Percentiles rank a stretch among this genome's conserved stretches.
These are phyloP conservation scores for Phytopythium ostracodes DNA, from an alignment of 352 stramenopile species.

Conservation along the genomic window DNA sequence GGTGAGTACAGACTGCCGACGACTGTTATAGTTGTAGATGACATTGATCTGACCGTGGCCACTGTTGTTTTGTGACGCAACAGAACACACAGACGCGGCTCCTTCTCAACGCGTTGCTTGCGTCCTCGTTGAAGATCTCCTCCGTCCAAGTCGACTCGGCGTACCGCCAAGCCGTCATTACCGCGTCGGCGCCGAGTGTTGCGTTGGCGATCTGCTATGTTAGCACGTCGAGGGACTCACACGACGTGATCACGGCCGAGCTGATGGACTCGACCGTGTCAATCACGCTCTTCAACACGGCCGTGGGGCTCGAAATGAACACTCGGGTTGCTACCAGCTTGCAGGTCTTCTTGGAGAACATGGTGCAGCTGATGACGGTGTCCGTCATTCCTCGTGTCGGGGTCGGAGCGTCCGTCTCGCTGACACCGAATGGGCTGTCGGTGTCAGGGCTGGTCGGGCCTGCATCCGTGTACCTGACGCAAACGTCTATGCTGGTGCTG, in stretches of 20 bases:
- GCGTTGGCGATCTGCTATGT: slow-evolving; percentile 37
- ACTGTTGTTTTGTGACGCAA: slow-evolving; percentile 8
- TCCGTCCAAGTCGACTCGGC: slow-evolving; percentile 33
- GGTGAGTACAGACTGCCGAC: slow-evolving; percentile 19
- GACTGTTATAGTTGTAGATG: neutral
- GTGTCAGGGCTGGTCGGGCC: slow-evolving; percentile 52
- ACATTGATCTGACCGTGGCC: neutral
- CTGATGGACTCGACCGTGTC: slow-evolving; percentile 39
- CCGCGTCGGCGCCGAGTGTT: slow-evolving; percentile 28
- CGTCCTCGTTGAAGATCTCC: slow-evolving; percentile 58
- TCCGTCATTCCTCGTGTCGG: slow-evolving; percentile 53
- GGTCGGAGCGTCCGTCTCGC: slow-evolving; percentile 38
- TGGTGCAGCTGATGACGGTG: slow-evolving; percentile 64
- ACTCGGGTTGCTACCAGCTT: slow-evolving; percentile 36
- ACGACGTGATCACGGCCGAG: slow-evolving; percentile 58
- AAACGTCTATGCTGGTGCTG: slow-evolving; percentile 65
- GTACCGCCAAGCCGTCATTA: slow-evolving; percentile 36
- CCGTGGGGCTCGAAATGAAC: slow-evolving; percentile 17
- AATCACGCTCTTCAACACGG: slow-evolving; percentile 21
- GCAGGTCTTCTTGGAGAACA: slow-evolving; percentile 67
- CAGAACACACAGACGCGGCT: slow-evolving; percentile 64
- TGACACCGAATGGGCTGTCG: slow-evolving; percentile 21
- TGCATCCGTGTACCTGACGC: slow-evolving; percentile 55
- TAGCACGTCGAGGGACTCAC: slow-evolving; percentile 31
- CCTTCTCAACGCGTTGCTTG: slow-evolving; percentile 62